Evolutionary conservation across 2,329 filamentous ascomycete genomes (phyloP).

Genomic region (Calonectria montana): DNA sequence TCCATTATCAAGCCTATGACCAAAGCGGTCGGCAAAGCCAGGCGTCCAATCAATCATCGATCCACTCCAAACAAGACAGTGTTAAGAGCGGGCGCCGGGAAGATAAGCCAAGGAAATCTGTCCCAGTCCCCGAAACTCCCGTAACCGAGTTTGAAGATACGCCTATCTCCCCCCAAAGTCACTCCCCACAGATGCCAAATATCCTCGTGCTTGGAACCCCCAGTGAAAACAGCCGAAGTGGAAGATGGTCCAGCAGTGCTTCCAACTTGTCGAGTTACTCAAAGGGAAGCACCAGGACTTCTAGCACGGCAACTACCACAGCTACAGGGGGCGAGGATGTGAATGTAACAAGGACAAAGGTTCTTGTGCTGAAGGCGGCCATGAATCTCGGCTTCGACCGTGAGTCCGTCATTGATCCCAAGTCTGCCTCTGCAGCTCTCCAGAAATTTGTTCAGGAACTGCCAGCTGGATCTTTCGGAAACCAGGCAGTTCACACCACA

Average conservation of each 20-base stretch:
- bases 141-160: constrained; percentile 97
- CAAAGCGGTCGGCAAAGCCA: constrained; percentile 60
- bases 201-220: constrained; percentile 86
- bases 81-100: constrained; percentile 58
- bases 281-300: constrained; percentile 73
- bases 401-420: constrained; percentile 58
- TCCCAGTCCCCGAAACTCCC: constrained; percentile 82
- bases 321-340: constrained; percentile 77
- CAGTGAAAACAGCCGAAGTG: constrained; percentile 67
- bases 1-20: constrained; percentile 69
- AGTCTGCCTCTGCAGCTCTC: constrained; percentile 64
- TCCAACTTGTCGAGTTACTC: constrained; percentile 85
- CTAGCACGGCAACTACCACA: constrained; percentile 78
- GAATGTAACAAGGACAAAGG: constrained; percentile 81
- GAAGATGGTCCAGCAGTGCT: constrained; percentile 84
- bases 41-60: constrained; percentile 62
- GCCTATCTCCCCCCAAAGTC: constrained; percentile 82
- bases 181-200: constrained; percentile 81
- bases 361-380: constrained; percentile 85
- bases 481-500: constrained; percentile 74
- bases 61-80: constrained; percentile 65
- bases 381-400: constrained; percentile 85
- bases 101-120: constrained; percentile 61
- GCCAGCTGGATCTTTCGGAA: constrained; percentile 82
- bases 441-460: constrained; percentile 82